These are phyloP conservation scores for Strigomonas oncopelti DNA, from an alignment of 208 protist species.

Conservation along the genomic window DNA sequence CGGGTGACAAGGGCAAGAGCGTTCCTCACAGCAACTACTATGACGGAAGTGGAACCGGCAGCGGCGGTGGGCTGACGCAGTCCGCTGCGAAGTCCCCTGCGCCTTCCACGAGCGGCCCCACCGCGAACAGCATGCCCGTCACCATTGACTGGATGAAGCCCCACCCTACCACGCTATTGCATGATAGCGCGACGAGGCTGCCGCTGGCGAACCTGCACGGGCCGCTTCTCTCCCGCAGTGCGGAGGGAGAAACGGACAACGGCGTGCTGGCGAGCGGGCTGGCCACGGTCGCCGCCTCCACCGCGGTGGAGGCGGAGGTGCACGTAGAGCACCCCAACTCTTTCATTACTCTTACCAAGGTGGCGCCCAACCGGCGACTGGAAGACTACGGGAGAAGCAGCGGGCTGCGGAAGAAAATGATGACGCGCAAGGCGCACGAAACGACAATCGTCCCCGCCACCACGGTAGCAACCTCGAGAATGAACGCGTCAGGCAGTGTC, in stretches of 20 bases:
- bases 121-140: neutral
- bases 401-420: neutral
- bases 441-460: no score
- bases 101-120: neutral
- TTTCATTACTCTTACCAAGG: slow-evolving; percentile 12
- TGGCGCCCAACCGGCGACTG: neutral
- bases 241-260: no score
- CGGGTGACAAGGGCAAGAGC: neutral
- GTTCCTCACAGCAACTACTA: no score
- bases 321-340: slow-evolving; percentile 12
- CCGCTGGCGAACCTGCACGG: no score
- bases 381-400: neutral
- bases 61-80: neutral
- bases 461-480: neutral
- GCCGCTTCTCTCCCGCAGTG: no score
- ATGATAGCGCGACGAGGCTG: neutral
- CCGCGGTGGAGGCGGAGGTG: neutral
- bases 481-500: neutral
- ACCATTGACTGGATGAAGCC: neutral
- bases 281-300: neutral
- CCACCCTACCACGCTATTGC: no score
- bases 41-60: neutral
- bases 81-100: no score
- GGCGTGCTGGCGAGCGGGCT: no score
- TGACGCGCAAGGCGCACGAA: neutral